Base-by-base conservation (phyloP, 2,329 filamentous ascomycete genomes). In the Orbilia brochopaga region DNA sequence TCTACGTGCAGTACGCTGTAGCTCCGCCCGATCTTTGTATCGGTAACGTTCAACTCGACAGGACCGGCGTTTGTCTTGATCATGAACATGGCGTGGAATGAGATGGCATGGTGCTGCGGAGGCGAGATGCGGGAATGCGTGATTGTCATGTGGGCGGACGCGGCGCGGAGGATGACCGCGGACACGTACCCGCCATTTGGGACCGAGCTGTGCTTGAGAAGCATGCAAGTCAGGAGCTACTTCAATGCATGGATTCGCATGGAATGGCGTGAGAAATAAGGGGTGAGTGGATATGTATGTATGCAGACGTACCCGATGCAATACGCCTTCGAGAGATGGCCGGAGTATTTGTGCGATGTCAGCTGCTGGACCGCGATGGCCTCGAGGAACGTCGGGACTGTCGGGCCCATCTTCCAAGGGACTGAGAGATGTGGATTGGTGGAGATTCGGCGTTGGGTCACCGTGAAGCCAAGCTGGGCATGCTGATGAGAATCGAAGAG, bases 141-240 rank as follows among this genome's bases (percentile, higher is more conserved):
- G 5, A 82, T 84, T 24, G 74, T 78, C 80, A 88, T 88, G 78
- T 90, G 87, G 1, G 80, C 82, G 8, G 80, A 79, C 23, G 85
- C 85, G 17, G 87, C 85, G 60, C 83, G 82, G 73, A 88, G 82
- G 73, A 91, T 83, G 54, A 84, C 82, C 0, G 86, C 83, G 8
- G 87, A 87, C 15, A 89, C 85, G 75, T 88, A 89, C 66, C 88
- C 88, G 58, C 88, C 88, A 78, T 91, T 87, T 4, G 88, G 88
- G 11, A 90, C 88, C 88, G 76, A 37, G 51, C 32, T n/a, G 32
- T 52, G 55, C 75, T 66, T 70, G 59, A 69, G 63, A 48, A 48
- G 11, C 6, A 4, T 17, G 13, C n/a, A 2, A 53, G 50, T 67
- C 60, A 67, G 50, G 48, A 30, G 8, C 27, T 50, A 11, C 32